Evolutionary conservation across 2,329 filamentous ascomycete genomes (phyloP).

Genomic region (Calonectria leucothoes): DNA sequence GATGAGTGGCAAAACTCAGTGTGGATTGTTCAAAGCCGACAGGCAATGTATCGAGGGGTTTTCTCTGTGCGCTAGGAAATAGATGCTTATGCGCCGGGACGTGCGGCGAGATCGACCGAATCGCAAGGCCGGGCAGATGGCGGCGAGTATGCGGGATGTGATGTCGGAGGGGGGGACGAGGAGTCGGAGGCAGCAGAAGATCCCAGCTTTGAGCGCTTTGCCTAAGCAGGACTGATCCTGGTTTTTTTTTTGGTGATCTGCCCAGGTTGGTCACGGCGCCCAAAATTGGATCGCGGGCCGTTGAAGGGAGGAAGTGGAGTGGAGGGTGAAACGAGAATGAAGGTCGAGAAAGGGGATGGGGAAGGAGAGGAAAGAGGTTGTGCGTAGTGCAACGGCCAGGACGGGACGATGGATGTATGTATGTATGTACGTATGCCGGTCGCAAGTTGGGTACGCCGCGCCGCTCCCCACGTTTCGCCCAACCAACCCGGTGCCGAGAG

Average conservation of each 20-base stretch:
- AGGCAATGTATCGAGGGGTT: not conserved
- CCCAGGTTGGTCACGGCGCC: not conserved
- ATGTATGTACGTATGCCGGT: slow-evolving; percentile 10
- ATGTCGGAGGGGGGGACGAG: slow-evolving; percentile 8
- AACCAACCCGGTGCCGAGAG: slow-evolving; percentile 20
- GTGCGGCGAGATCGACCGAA: not conserved
- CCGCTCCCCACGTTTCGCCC: slow-evolving; percentile 21
- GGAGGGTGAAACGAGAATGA: not conserved
- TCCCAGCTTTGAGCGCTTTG: slow-evolving; percentile 16
- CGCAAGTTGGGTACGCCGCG: slow-evolving; percentile 22
- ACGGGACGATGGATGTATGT: too few species aligned
- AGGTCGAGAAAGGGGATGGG: not conserved
- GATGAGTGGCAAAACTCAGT: not conserved
- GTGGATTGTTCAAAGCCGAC: not conserved
- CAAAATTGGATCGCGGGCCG: slow-evolving; percentile 1
- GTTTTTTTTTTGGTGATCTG: not conserved
- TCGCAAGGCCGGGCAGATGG: not conserved
- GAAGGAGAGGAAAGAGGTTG: not conserved
- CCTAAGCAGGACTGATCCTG: not conserved
- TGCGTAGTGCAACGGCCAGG: not conserved
- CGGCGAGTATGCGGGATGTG: too few species aligned
- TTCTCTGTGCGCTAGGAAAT: not conserved
- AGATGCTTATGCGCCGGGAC: not conserved
- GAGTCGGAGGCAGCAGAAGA: not conserved
- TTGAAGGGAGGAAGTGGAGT: not conserved